These are phyloP conservation scores for Salinomyces thailandicus DNA, from an alignment of 2,329 filamentous ascomycete genomes.

Conservation along the genomic window DNA sequence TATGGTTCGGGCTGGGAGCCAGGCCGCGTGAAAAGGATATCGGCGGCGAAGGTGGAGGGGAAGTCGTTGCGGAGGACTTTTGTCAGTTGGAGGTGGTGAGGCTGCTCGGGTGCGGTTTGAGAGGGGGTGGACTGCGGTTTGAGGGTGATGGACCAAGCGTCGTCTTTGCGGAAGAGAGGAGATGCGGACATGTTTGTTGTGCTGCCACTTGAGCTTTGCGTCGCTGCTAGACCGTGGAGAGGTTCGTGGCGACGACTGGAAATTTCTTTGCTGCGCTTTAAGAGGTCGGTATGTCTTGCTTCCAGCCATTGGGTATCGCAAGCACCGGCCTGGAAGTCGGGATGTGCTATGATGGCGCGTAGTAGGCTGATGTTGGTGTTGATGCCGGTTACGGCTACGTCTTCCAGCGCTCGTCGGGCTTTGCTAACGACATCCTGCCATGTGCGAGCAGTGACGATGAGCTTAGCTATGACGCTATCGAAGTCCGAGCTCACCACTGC, in stretches of 20 bases:
- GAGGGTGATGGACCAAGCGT: constrained; percentile 47
- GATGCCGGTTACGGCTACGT: constrained; percentile 46
- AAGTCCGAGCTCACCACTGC: constrained; percentile 45
- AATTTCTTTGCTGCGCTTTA: constrained; percentile 19
- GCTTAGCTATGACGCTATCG: constrained; percentile 50
- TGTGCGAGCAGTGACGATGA: constrained; percentile 45
- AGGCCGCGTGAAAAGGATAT: constrained; percentile 39
- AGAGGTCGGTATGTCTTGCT: constrained; percentile 33
- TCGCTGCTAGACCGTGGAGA: constrained; percentile 15
- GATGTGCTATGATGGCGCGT: constrained; percentile 42
- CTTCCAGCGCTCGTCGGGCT: constrained; percentile 44
- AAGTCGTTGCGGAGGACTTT: constrained; percentile 51
- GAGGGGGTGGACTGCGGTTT: constrained; percentile 21
- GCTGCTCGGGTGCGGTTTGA: constrained; percentile 10
- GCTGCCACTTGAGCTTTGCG: constrained; percentile 17
- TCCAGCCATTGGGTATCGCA: constrained; percentile 52
- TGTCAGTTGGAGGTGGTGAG: constrained; percentile 45
- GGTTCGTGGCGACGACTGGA: constrained; percentile 9
- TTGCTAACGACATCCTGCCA: constrained; percentile 46
- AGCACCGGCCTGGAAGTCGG: constrained; percentile 38
- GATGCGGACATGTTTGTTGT: constrained; percentile 23
- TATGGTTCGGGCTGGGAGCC: constrained; percentile 29
- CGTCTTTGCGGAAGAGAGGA: constrained; percentile 46
- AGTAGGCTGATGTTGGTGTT: constrained; percentile 49
- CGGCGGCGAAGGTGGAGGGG: constrained; percentile 44